phyloP scores from a whole-genome alignment of 495 filamentous ascomycete species.

The Podospora fimiseda region DNA sequence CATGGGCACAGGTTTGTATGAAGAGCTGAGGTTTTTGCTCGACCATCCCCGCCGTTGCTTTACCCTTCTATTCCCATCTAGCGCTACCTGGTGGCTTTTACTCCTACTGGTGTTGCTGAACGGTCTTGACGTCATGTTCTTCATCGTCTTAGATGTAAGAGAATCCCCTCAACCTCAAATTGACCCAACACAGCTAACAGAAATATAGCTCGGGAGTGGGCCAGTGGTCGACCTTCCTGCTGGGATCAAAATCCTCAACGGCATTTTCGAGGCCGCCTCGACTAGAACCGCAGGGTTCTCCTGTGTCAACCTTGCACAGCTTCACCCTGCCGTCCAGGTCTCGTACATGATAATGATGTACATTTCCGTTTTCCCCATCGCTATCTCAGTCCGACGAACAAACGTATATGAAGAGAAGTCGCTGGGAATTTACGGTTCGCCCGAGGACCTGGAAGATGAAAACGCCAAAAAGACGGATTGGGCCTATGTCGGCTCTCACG shows the following conservation, averaged over 20 bases:
- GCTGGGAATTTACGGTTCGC: conserved; percentile 64
- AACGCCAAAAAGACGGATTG: conserved; percentile 37
- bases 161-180: neutral
- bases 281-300: conserved; percentile 86
- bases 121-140: conserved; percentile 76
- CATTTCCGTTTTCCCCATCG: conserved; percentile 93
- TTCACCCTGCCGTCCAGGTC: conserved; percentile 89
- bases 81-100: conserved; percentile 95
- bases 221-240: conserved; percentile 55
- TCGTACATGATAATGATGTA: conserved; percentile 99
- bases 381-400: conserved; percentile 85
- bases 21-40: conserved; percentile 82
- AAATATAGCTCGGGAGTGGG: conserved; percentile 55
- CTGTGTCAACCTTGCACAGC: conserved; percentile 62
- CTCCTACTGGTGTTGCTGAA: conserved; percentile 78
- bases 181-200: neutral
- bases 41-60: conserved; percentile 95
- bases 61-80: conserved; percentile 80
- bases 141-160: conserved; percentile 81
- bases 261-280: conserved; percentile 78
- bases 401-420: conserved; percentile 97
- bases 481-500: conserved; percentile 80
- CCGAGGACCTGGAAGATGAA: conserved; percentile 42
- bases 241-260: conserved; percentile 70
- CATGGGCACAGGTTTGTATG: conserved; percentile 61